Evolutionary conservation across 495 filamentous ascomycete species (phyloP).

Genomic region (Penicillium robsamsonii): DNA sequence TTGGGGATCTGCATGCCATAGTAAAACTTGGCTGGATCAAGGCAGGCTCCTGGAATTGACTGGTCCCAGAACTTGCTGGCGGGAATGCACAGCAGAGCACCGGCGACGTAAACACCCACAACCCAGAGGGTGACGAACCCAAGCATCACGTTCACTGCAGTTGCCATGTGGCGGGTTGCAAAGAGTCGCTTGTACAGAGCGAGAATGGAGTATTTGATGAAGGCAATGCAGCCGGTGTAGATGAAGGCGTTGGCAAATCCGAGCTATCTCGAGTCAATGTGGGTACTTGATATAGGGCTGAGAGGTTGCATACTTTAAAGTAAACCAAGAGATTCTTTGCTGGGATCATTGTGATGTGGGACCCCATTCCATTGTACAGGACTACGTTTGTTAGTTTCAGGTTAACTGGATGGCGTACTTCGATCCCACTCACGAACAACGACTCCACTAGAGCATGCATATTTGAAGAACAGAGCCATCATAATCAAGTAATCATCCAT

Average conservation of each 20-base stretch:
- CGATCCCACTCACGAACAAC: conserved; percentile 24
- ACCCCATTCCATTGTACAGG: conserved; percentile 33
- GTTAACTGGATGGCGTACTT: neutral
- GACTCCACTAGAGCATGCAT: conserved; percentile 33
- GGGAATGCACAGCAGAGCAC: conserved; percentile 35
- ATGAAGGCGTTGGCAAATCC: conserved; percentile 32
- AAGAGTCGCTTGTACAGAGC: conserved; percentile 43
- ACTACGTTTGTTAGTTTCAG: conserved; percentile 17
- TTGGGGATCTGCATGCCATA: conserved; percentile 41
- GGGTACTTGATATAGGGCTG: neutral
- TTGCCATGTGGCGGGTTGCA: conserved; percentile 24
- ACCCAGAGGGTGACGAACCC: conserved; percentile 33
- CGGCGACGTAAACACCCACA: conserved; percentile 26
- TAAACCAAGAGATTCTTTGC: conserved; percentile 26
- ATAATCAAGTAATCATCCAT: conserved; percentile 43
- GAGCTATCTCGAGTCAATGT: conserved; percentile 16
- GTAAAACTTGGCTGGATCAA: conserved; percentile 30
- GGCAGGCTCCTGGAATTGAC: conserved; percentile 28
- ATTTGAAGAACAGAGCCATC: conserved; percentile 37
- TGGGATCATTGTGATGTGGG: conserved; percentile 35
- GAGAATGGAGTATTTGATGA: conserved; percentile 46
- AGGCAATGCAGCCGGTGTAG: conserved; percentile 30
- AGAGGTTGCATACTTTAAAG: conserved; percentile 25
- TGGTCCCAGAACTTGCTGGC: conserved; percentile 32
- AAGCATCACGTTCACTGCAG: conserved; percentile 27